These are phyloP conservation scores for Firmiana major DNA, from an alignment of 345 rosid genomes.

Conservation along the genomic window DNA sequence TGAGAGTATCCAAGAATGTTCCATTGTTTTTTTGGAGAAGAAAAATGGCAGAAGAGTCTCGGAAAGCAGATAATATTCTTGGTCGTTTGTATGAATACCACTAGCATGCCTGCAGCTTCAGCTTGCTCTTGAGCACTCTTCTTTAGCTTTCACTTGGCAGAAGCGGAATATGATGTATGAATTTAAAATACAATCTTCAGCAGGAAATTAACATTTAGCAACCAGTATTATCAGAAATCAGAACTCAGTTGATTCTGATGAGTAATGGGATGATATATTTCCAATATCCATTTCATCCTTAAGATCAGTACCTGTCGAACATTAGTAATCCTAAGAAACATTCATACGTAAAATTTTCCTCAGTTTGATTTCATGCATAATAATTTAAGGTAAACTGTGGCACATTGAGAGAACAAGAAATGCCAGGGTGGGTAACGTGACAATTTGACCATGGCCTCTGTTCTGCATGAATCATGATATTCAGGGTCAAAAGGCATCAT, in stretches of 20 bases:
- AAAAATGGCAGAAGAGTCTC: background rate
- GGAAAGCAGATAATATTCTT: background rate
- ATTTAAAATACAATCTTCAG: background rate
- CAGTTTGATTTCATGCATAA: too few relatives aligned
- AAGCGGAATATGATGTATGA: background rate
- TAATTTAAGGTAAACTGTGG: background rate
- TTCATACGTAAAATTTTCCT: background rate
- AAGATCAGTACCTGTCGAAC: background rate
- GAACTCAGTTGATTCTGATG: background rate
- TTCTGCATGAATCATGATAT: background rate
- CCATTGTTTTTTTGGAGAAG: background rate
- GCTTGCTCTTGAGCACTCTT: background rate
- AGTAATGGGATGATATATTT: background rate
- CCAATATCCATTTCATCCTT: background rate
- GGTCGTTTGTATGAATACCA: too few relatives aligned
- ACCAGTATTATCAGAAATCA: background rate
- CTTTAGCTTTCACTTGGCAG: conserved; percentile 4
- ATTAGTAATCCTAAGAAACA: too few relatives aligned
- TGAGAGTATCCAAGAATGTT: background rate
- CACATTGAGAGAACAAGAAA: background rate
- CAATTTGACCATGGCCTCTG: too few relatives aligned
- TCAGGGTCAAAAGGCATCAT: background rate
- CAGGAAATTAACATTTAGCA: conserved; percentile 17
- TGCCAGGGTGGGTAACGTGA: background rate
- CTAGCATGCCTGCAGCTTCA: background rate